These are phyloP conservation scores for Phytophthora chlamydospora DNA, from an alignment of 352 stramenopile species.

Conservation along the genomic window DNA sequence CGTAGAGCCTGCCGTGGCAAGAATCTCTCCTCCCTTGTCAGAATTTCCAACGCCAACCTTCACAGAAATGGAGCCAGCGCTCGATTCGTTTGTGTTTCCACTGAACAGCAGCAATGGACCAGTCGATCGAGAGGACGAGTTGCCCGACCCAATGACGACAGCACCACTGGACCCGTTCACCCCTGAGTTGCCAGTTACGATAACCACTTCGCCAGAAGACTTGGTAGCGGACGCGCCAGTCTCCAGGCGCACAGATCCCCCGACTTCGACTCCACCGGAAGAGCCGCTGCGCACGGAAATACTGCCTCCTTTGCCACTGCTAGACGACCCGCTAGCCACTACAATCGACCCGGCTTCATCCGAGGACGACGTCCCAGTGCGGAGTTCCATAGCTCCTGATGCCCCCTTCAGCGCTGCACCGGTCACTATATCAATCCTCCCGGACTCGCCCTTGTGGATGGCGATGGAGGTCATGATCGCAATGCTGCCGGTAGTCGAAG, in stretches of 20 bases:
- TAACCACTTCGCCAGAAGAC: slow-evolving; percentile 51
- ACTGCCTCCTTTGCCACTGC: slow-evolving; percentile 36
- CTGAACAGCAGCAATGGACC: slow-evolving; percentile 52
- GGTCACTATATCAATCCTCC: slow-evolving; percentile 40
- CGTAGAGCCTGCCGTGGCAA: slow-evolving; percentile 39
- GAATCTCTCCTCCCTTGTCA: slow-evolving; percentile 31
- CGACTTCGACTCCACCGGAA: slow-evolving; percentile 38
- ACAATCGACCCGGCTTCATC: slow-evolving; percentile 39
- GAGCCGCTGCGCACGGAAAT: slow-evolving; percentile 43
- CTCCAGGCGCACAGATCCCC: slow-evolving; percentile 53
- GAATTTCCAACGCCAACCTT: slow-evolving; percentile 40
- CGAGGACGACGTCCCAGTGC: slow-evolving; percentile 41
- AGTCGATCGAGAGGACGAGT: slow-evolving; percentile 43
- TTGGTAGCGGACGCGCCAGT: slow-evolving; percentile 47
- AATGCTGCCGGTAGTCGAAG: slow-evolving; percentile 59
- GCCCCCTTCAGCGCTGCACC: slow-evolving; percentile 22
- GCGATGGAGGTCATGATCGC: slow-evolving; percentile 36
- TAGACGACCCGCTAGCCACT: slow-evolving; percentile 43
- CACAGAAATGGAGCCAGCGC: slow-evolving; percentile 49
- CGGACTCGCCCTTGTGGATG: slow-evolving; percentile 28
- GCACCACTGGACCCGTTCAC: slow-evolving; percentile 52
- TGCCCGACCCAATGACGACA: slow-evolving; percentile 56
- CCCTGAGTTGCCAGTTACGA: slow-evolving; percentile 45
- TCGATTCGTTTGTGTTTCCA: slow-evolving; percentile 42
- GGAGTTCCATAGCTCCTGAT: slow-evolving; percentile 51